Percentiles rank a stretch among this genome's conserved stretches.
These are phyloP conservation scores for Rubroboletus satanas DNA, from an alignment of 768 basidiomycete genomes.

Conservation along the genomic window DNA sequence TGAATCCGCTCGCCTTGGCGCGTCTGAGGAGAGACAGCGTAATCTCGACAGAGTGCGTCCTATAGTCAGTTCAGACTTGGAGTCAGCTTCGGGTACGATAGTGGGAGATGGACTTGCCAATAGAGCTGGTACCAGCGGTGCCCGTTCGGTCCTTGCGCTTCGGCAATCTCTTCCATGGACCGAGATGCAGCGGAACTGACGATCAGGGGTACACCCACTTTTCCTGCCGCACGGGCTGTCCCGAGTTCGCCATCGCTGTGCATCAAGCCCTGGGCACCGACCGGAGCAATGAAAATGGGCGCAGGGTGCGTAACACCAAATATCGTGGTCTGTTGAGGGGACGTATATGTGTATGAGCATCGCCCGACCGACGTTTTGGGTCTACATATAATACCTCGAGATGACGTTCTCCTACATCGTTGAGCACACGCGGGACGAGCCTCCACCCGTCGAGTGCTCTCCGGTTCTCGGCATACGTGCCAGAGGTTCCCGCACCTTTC, in stretches of 20 bases:
- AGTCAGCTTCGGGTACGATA: not conserved
- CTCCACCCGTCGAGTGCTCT: slow-evolving; percentile 53
- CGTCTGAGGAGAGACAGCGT: slow-evolving; percentile 41
- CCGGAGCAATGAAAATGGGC: slow-evolving; percentile 52
- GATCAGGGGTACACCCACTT: slow-evolving; percentile 42
- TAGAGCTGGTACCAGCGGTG: slow-evolving; percentile 51
- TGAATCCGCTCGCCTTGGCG: slow-evolving; percentile 40
- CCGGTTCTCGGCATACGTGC: slow-evolving; percentile 62
- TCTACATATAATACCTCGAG: slow-evolving; percentile 36
- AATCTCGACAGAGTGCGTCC: slow-evolving; percentile 38
- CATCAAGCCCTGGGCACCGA: slow-evolving; percentile 54
- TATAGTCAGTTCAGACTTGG: slow-evolving; percentile 1
- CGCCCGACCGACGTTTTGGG: not conserved
- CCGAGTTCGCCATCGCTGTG: slow-evolving; percentile 42
- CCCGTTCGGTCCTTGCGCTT: slow-evolving; percentile 39
- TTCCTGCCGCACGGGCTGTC: slow-evolving; percentile 41
- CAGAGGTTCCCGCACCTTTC: slow-evolving; percentile 64
- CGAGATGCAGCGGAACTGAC: slow-evolving; percentile 35
- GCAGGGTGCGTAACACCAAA: slow-evolving; percentile 40
- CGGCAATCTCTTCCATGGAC: slow-evolving; percentile 47
- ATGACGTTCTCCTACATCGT: slow-evolving; percentile 47
- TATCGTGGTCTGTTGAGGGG: slow-evolving; percentile 51
- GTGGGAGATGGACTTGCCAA: slow-evolving; percentile 24
- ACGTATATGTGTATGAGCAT: not conserved
- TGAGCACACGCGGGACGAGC: slow-evolving; percentile 55